phyloP scores from a whole-genome alignment of 805 yeast genomes.

The Sugiyamaella valdiviana region DNA sequence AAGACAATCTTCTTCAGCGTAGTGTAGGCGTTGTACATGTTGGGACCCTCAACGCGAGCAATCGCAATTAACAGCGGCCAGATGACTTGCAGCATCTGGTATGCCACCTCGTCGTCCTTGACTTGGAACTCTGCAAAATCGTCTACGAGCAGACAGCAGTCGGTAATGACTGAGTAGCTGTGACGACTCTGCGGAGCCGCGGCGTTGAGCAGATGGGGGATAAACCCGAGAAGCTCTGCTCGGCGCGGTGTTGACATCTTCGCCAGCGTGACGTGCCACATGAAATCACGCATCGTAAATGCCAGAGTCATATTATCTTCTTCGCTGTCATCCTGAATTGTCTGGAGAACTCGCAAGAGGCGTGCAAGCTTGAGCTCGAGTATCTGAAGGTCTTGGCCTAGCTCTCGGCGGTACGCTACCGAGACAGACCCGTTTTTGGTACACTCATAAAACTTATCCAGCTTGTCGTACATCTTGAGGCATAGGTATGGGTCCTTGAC shows the following conservation, averaged over 20 bases:
- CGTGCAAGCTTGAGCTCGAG: slow-evolving; percentile 9
- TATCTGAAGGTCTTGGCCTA: slow-evolving; percentile 7
- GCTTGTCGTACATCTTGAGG: slow-evolving; percentile 8
- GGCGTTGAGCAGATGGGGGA: slow-evolving; percentile 10
- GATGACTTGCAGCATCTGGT: slow-evolving; percentile 11
- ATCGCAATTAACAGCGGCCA: slow-evolving; percentile 24
- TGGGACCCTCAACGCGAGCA: slow-evolving; percentile 6
- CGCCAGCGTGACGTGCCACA: slow-evolving; percentile 12
- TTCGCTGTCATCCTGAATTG: not conserved
- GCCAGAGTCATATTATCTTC: slow-evolving; percentile 6
- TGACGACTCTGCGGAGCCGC: not conserved
- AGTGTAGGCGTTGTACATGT: slow-evolving; percentile 3
- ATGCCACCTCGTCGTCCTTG: slow-evolving; percentile 3
- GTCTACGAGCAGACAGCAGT: slow-evolving; percentile 11
- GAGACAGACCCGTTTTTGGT: not conserved
- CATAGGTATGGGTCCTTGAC: slow-evolving; percentile 4
- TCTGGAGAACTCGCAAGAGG: slow-evolving; percentile 8
- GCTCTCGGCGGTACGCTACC: slow-evolving; percentile 2
- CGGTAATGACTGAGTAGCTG: not conserved
- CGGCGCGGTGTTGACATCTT: slow-evolving; percentile 1
- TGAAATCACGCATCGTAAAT: slow-evolving; percentile 16
- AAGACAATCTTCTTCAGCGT: not conserved
- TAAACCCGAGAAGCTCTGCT: slow-evolving; percentile 11
- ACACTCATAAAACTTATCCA: slow-evolving; percentile 5
- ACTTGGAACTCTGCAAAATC: slow-evolving; percentile 5